Base-by-base conservation (phyloP, 2,329 filamentous ascomycete species). In the Phaeosphaeriaceae sp. region DNA sequence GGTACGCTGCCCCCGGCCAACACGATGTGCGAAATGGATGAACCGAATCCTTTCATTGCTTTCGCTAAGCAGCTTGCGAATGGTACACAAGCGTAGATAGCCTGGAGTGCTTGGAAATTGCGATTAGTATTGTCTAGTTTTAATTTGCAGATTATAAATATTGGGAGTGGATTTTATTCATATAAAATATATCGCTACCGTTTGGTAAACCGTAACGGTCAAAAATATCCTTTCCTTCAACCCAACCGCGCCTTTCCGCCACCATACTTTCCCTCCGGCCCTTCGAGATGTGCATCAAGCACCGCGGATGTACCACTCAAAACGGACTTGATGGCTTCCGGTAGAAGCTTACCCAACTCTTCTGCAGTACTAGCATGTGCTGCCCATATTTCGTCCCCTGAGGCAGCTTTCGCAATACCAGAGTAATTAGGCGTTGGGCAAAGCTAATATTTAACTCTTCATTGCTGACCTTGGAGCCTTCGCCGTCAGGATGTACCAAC, bases 401-500 rank as follows among this genome's bases (percentile, higher is more conserved):
- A 79, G 0, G 86, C 85, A 5, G 86, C 86, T 67, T 83, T 85
- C 0, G 86, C 86, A 52, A 88, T 88, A 0, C 86, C 86, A 0
- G 84, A 76, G 62, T 88, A 88, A 55, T 89, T 86, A 0, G 86
- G 86, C 0, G 83, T 83, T 0, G 86, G 86, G 78, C 80, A 60
- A 89, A 88, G 0, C 79, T 83, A 56, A 89, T 88, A 56, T 88
- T 87, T 30, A 88, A 68, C 38, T 86, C 84, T 52, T 83, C 80
- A 51, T 87, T 87, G 33, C 78, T 81, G 2, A 81, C 83, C 48
- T 83, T 84, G 1, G 79, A 81, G 1, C 83, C 86, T 42, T 82
- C 77, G 9, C 86, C 86, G 30, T 85, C 74, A 0, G 86, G 86
- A 62, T 89, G 86, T 1, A 88, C 86, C 9, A 88, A 78, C 16